Conservation (phyloP, 345 rosid species). For the Salix viminalis region DNA sequence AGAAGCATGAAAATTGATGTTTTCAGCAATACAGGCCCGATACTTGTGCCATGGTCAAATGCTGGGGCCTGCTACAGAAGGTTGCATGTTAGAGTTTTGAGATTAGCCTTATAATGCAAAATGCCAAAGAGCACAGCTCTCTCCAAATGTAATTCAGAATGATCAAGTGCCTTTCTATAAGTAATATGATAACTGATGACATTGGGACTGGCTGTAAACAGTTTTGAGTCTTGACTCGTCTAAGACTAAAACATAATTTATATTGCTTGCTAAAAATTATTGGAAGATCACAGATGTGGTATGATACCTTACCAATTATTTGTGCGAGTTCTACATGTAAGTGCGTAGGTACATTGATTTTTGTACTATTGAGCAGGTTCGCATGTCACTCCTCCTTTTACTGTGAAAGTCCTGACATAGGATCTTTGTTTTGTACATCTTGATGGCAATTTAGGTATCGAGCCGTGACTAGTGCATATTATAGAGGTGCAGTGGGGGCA, state of each 20-base stretch:
- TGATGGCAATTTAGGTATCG: constrained; percentile 41
- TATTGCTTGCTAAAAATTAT: not conserved
- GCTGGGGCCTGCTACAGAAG: no score
- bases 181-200: not conserved
- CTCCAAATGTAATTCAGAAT: no score
- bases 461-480: constrained; percentile 66
- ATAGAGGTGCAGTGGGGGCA: constrained; percentile 70
- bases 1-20: not conserved
- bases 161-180: no score
- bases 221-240: not conserved
- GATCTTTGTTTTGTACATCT: constrained; percentile 4
- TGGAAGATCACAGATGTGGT: not conserved
- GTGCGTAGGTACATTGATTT: not conserved
- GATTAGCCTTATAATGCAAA: no score
- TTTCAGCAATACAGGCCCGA: not conserved
- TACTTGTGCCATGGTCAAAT: no score
- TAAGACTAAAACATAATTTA: not conserved
- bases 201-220: not conserved
- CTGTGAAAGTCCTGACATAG: not conserved
- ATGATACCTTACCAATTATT: not conserved
- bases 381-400: not conserved
- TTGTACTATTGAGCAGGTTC: not conserved
- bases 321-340: not conserved
- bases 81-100: no score
- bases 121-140: no score